phyloP scores from a whole-genome alignment of 495 filamentous ascomycete genomes.

The Aspergillus kassunensis region DNA sequence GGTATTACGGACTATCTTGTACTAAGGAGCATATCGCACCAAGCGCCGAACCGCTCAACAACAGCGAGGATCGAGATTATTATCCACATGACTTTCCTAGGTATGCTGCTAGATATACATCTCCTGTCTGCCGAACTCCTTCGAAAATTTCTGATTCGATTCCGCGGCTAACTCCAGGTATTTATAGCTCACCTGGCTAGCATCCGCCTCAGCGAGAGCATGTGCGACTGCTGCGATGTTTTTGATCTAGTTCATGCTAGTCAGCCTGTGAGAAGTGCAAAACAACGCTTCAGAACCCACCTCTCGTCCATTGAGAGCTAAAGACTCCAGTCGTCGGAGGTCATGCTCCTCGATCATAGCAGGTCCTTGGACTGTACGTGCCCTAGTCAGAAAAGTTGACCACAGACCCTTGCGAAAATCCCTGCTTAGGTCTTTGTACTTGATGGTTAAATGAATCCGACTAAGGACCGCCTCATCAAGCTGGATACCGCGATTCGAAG shows the following conservation, averaged over 20 bases:
- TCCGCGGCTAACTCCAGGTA: slow-evolving; percentile 21
- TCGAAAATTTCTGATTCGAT: slow-evolving; percentile 19
- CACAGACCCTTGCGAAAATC: slow-evolving; percentile 24
- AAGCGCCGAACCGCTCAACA: background rate
- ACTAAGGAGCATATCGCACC: background rate
- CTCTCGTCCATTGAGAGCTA: slow-evolving; percentile 25
- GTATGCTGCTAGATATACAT: background rate
- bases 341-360: slow-evolving; percentile 16
- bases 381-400: slow-evolving; percentile 15
- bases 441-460: slow-evolving; percentile 39
- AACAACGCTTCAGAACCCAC: slow-evolving; percentile 8
- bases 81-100: background rate
- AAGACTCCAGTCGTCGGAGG: slow-evolving; percentile 14
- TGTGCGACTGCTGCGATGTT: slow-evolving; percentile 21
- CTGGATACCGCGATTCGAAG: slow-evolving; percentile 24
- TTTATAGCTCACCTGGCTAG: slow-evolving; percentile 18
- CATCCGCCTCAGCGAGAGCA: slow-evolving; percentile 15
- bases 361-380: slow-evolving; percentile 16
- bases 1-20: background rate
- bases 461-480: slow-evolving; percentile 44
- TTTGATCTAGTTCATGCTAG: slow-evolving; percentile 19
- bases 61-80: background rate
- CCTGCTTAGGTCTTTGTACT: slow-evolving; percentile 34
- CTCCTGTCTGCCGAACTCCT: slow-evolving; percentile 15
- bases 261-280: slow-evolving; percentile 8